Evolutionary conservation across 176 grass and related monocot genomes (phyloP).

Genomic region (Elymus sibiricus): DNA sequence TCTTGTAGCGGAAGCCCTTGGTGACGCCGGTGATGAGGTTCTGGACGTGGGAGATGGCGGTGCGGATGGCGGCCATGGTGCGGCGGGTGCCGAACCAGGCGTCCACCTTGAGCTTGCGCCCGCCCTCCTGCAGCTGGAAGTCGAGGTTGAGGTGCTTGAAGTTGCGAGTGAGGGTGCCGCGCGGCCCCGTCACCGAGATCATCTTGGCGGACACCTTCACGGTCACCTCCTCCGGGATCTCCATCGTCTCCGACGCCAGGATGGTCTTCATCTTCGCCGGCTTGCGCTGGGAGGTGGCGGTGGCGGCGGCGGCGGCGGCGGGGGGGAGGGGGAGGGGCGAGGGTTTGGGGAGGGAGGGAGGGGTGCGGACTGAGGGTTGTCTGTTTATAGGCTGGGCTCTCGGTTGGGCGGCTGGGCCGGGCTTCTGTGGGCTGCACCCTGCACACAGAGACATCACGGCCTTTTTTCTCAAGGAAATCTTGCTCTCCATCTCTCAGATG

Average conservation of each 20-base stretch:
- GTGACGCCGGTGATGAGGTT: constrained; percentile 85
- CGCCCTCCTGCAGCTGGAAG: constrained; percentile 77
- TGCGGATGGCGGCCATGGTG: constrained; percentile 92
- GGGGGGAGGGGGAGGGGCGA: background rate
- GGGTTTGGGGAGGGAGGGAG: background rate
- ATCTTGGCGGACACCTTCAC: constrained; percentile 70
- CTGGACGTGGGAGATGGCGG: constrained; percentile 90
- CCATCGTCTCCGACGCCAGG: constrained; percentile 76
- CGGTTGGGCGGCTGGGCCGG: background rate
- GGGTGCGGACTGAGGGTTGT: background rate
- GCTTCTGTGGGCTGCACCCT: background rate
- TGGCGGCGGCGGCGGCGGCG: background rate
- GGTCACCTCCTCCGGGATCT: constrained; percentile 71
- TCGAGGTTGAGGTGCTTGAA: constrained; percentile 99
- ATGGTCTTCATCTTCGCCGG: constrained; percentile 79
- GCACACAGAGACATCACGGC: background rate
- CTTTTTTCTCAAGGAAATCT: background rate
- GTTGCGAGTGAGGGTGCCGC: constrained; percentile 73
- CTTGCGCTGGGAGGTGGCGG: background rate
- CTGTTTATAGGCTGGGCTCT: background rate
- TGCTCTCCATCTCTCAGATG: no score
- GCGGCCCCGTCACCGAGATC: constrained; percentile 69
- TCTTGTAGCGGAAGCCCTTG: constrained; percentile 89
- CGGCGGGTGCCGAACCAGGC: constrained; percentile 91
- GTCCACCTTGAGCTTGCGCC: constrained; percentile 81